Evolutionary conservation across 768 basidiomycete species (phyloP), one percentile per base, ranked within the genome.

Genomic region (Gymnopilus junonius): DNA sequence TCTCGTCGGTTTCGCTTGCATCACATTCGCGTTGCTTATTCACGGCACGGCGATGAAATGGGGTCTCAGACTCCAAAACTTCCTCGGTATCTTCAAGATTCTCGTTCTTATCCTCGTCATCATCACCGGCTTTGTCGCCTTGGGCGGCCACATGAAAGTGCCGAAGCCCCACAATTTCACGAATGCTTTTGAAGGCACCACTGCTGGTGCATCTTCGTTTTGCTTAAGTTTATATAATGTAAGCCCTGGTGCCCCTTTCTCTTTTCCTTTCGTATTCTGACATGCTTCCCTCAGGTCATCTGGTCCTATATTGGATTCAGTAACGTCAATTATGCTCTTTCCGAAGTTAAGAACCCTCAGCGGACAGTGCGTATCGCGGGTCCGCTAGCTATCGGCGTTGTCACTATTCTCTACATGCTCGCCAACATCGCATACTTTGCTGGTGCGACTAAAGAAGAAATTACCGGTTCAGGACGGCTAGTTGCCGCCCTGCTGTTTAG

Each of bases 341-440:
- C 84, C 1, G 89, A 92, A 61, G 80, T 89, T 10, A 81, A 81
- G 48, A 79, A 91, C 62, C 91, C 90, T 0, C 75, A 83, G 6
- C 80, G 83, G 21, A 91, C 89, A 0, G 77, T 93, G 67, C 83
- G 83, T 60, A 78, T 82, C n/a, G 89, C 90, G 0, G 88, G 85
- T 2, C 87, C 90, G 4, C 73, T 88, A 1, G 88, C 88, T 0
- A 81, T 92, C 59, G 62, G 70, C 6, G 75, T 81, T 12, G 84
- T 88, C 17, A 78, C 87, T 0, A 69, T 83, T 0, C 75, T 87
- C 6, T 92, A 91, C 67, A 25, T 91, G 23, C 77, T 84, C 6
- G 83, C 85, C 48, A 91, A 91, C 66, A 69, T 90, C 25, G 87
- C 88, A 0, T 92, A 90, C 69, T 86, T 89, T 57, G 85, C 85